These are phyloP conservation scores for Parmelia sp. DNA, from an alignment of 495 filamentous ascomycete genomes.

Conservation along the genomic window DNA sequence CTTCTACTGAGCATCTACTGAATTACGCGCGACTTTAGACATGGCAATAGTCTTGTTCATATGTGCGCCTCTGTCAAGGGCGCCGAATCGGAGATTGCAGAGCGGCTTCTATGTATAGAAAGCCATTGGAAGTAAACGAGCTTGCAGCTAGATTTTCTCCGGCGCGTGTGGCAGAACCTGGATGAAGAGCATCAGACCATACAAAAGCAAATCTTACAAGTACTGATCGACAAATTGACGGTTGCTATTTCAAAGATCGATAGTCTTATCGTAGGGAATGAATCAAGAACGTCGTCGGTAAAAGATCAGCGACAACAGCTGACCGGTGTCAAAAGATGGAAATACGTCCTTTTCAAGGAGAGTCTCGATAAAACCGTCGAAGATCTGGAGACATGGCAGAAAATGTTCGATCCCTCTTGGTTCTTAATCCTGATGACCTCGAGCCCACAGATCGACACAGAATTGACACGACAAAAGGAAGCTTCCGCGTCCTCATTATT, in stretches of 20 bases:
- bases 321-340: slow-evolving; percentile 31
- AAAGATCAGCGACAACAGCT: slow-evolving; percentile 2
- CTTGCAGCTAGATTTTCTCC: slow-evolving; percentile 34
- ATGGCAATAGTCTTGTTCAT: slow-evolving; percentile 31
- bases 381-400: slow-evolving; percentile 19
- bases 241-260: slow-evolving; percentile 16
- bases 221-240: slow-evolving; percentile 17
- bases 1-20: slow-evolving; percentile 8
- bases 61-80: slow-evolving; percentile 27
- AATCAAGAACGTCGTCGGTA: slow-evolving; percentile 5
- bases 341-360: slow-evolving; percentile 25
- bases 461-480: slow-evolving; percentile 17
- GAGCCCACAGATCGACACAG: slow-evolving; percentile 22
- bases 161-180: slow-evolving; percentile 30
- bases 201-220: slow-evolving; percentile 31
- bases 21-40: slow-evolving; percentile 23
- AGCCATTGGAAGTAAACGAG: slow-evolving; percentile 33
- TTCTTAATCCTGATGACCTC: slow-evolving; percentile 24
- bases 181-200: slow-evolving; percentile 33
- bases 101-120: slow-evolving; percentile 34
- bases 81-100: slow-evolving; percentile 30
- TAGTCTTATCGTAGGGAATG: slow-evolving; percentile 21
- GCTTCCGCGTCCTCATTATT: slow-evolving; percentile 11
- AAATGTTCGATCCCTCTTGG: slow-evolving; percentile 29
- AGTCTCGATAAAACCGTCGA: slow-evolving; percentile 3